Evolutionary conservation across 768 basidiomycete genomes (phyloP).

Genomic region (Albatrellus ellisii): DNA sequence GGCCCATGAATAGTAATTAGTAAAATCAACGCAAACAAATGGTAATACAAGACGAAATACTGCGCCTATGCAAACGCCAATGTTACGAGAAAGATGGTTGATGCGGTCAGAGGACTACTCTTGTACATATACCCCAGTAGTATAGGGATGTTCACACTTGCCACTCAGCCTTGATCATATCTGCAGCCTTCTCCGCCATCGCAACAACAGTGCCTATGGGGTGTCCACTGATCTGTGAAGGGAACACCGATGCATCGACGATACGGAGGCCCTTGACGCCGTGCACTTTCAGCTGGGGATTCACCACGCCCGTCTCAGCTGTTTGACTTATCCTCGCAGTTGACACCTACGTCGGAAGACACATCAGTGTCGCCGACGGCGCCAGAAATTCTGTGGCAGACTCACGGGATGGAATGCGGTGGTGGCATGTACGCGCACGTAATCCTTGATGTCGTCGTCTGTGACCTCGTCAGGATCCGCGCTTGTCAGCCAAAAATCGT

Average conservation of each 20-base stretch:
- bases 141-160: too few relatives aligned
- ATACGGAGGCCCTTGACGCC: slow-evolving; percentile 27
- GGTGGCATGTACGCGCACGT: slow-evolving; percentile 1
- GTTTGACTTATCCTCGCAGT: slow-evolving; percentile 2
- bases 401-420: slow-evolving; percentile 20
- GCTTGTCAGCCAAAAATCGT: slow-evolving; percentile 9
- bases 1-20: too few relatives aligned
- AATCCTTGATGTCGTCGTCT: slow-evolving; percentile 5
- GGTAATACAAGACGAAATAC: too few relatives aligned
- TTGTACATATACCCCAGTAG: too few relatives aligned
- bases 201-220: slow-evolving; percentile 3
- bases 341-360: not conserved
- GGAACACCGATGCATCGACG: slow-evolving; percentile 15
- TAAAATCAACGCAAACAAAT: too few relatives aligned
- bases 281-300: slow-evolving; percentile 26
- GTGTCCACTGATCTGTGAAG: slow-evolving; percentile 2
- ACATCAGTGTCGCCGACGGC: not conserved
- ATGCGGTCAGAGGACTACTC: too few relatives aligned
- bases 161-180: slow-evolving; percentile 4
- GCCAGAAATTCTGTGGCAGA: not conserved
- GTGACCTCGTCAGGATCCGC: slow-evolving; percentile 6
- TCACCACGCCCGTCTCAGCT: slow-evolving; percentile 25
- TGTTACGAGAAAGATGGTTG: too few relatives aligned
- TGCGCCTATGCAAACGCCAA: too few relatives aligned
- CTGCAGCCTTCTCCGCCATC: slow-evolving; percentile 7